phyloP scores from a whole-genome alignment of 371 early-diverging fungal genomes.

The Actinomortierella wolfii region DNA sequence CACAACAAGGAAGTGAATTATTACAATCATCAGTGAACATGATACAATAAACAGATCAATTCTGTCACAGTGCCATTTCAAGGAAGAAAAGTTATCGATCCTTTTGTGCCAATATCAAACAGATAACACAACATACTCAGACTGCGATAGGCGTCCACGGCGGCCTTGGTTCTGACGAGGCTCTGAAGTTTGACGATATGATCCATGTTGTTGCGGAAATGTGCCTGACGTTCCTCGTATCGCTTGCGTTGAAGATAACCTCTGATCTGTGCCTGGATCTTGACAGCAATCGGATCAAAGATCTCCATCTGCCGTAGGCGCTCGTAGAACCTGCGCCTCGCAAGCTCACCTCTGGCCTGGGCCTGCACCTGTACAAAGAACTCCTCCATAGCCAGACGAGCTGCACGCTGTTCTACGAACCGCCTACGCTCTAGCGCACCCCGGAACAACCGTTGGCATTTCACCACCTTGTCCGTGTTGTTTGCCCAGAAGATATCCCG shows the following conservation, averaged over 20 bases:
- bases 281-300: constrained; percentile 30
- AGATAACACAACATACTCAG: constrained; percentile 61
- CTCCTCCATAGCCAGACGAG: constrained; percentile 42
- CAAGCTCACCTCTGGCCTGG: constrained; percentile 61
- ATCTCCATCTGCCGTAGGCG: constrained; percentile 35
- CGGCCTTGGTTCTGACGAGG: constrained; percentile 80
- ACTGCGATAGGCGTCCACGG: constrained; percentile 79
- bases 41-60: background rate
- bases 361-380: constrained; percentile 67
- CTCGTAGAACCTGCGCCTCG: constrained; percentile 50
- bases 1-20: constrained; percentile 18
- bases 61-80: too few relatives aligned
- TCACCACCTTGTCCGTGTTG: constrained; percentile 46
- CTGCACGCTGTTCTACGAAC: constrained; percentile 50
- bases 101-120: too few relatives aligned
- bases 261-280: constrained; percentile 77
- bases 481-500: constrained; percentile 33
- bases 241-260: constrained; percentile 66
- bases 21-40: background rate
- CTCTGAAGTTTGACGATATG: constrained; percentile 88
- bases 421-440: constrained; percentile 59
- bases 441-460: constrained; percentile 65
- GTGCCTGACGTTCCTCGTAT: constrained; percentile 61
- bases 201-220: constrained; percentile 69
- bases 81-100: too few relatives aligned